A percentile compares a stretch with the other conserved stretches of the same genome.
These are phyloP conservation scores for Capronia americana DNA, from an alignment of 2,329 filamentous ascomycete genomes.

Conservation along the genomic window DNA sequence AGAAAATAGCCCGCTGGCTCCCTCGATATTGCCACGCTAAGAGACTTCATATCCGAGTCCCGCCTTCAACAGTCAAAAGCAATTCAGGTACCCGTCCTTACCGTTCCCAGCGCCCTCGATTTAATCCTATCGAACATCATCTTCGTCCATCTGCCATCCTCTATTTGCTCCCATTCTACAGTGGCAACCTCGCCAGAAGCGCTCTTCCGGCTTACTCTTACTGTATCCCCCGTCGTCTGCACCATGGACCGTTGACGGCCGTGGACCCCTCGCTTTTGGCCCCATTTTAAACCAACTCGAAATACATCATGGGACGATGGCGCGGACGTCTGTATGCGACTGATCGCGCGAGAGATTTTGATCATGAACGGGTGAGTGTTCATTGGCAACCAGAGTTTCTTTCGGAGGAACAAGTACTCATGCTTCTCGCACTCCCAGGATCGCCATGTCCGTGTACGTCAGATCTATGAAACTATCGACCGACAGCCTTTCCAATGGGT, in stretches of 20 bases:
- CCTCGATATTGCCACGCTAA: neutral
- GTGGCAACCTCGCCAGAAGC: constrained; percentile 1
- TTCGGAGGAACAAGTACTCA: neutral
- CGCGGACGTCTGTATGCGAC: constrained; percentile 49
- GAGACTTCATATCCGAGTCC: constrained; percentile 16
- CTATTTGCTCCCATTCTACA: constrained; percentile 7
- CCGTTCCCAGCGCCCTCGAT: constrained; percentile 1
- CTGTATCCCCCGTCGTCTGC: neutral
- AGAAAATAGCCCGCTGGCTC: constrained; percentile 2
- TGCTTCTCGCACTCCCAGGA: constrained; percentile 41
- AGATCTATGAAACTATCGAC: constrained; percentile 55
- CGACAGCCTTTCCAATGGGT: constrained; percentile 52
- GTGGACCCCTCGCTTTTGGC: constrained; percentile 27
- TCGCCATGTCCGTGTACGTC: constrained; percentile 51
- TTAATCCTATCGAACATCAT: constrained; percentile 6
- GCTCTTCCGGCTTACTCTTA: constrained; percentile 9
- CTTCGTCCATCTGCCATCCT: constrained; percentile 1
- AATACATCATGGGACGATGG: constrained; percentile 30
- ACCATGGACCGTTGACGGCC: constrained; percentile 22
- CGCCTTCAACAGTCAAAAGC: constrained; percentile 16
- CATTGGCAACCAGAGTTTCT: neutral
- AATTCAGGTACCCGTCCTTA: constrained; percentile 11
- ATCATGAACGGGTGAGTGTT: constrained; percentile 48
- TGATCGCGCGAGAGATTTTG: constrained; percentile 52
- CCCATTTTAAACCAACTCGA: constrained; percentile 10